Percentiles rank a stretch among this genome's conserved stretches.
Evolutionary conservation across 805 yeast species (phyloP).

Genomic region (Zygosaccharomyces gambellarensis): DNA sequence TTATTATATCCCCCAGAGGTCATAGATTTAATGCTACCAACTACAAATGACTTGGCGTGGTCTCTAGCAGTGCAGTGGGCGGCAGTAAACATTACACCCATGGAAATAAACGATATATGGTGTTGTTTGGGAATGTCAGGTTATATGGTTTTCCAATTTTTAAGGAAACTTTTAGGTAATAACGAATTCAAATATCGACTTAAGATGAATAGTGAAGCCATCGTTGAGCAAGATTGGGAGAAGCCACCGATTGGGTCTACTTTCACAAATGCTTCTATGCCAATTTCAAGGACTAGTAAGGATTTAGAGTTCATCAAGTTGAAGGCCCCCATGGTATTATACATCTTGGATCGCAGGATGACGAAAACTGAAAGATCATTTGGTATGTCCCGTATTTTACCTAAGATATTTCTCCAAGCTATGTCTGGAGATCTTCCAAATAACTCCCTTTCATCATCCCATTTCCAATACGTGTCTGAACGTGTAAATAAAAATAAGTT

Average conservation of each 20-base stretch:
- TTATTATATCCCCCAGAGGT: conserved; percentile 66
- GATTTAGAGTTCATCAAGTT: conserved; percentile 67
- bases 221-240: conserved; percentile 72
- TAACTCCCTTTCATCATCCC: conserved; percentile 71
- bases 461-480: conserved; percentile 91
- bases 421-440: conserved; percentile 89
- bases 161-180: conserved; percentile 67
- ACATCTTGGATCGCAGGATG: conserved; percentile 85
- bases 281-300: conserved; percentile 24
- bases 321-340: conserved; percentile 82
- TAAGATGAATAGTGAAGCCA: conserved; percentile 55
- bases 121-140: conserved; percentile 78
- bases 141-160: conserved; percentile 73
- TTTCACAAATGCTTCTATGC: conserved; percentile 32
- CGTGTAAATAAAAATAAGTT: conserved; percentile 83
- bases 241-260: conserved; percentile 79
- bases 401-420: conserved; percentile 85
- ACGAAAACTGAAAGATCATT: conserved; percentile 93
- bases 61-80: conserved; percentile 88
- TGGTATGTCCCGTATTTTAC: conserved; percentile 86
- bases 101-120: conserved; percentile 78
- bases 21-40: conserved; percentile 71
- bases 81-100: conserved; percentile 85
- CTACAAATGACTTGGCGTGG: conserved; percentile 63
- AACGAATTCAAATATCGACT: conserved; percentile 76